These are phyloP conservation scores for Aulographum hederae DNA, from an alignment of 2,329 filamentous ascomycete genomes.

Conservation along the genomic window DNA sequence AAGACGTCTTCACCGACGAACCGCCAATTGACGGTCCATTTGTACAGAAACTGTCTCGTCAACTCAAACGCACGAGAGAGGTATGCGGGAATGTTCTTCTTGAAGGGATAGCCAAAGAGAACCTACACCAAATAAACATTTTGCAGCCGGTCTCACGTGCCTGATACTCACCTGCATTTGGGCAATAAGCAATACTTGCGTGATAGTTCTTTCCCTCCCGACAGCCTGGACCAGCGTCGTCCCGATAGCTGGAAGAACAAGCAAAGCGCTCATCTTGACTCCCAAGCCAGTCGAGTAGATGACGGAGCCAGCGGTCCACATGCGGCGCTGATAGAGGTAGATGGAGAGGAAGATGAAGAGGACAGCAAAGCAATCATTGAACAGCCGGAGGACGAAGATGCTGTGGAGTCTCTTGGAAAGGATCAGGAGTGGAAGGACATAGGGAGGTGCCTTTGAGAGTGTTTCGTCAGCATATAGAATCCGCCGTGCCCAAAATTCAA, in stretches of 20 bases:
- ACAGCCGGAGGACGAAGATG: slow-evolving; percentile 79
- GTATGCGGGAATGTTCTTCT: slow-evolving; percentile 50
- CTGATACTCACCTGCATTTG: slow-evolving; percentile 58
- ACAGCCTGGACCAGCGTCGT: slow-evolving; percentile 56
- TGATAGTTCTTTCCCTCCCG: slow-evolving; percentile 46
- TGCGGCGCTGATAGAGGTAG: slow-evolving; percentile 52
- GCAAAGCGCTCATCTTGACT: slow-evolving; percentile 86
- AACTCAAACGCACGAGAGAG: slow-evolving; percentile 75
- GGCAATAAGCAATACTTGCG: slow-evolving; percentile 50
- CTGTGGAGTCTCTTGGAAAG: slow-evolving; percentile 87
- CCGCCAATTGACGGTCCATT: slow-evolving; percentile 98
- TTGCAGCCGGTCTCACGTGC: slow-evolving; percentile 17
- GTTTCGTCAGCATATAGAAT: too few relatives aligned
- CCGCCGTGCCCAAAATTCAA: too few relatives aligned
- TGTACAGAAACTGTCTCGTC: slow-evolving; percentile 78
- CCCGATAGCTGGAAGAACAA: slow-evolving; percentile 66
- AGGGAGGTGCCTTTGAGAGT: slow-evolving; percentile 72
- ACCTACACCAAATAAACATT: slow-evolving; percentile 18
- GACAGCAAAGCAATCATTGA: slow-evolving; percentile 87
- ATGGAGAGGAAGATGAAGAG: slow-evolving; percentile 73
- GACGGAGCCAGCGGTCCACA: slow-evolving; percentile 56
- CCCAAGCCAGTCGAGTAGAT: slow-evolving; percentile 65
- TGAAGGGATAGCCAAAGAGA: slow-evolving; percentile 47
- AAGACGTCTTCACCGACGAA: slow-evolving; percentile 78
- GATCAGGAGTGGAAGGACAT: slow-evolving; percentile 69